phyloP scores from a whole-genome alignment of 2,329 filamentous ascomycete genomes.

The Fusarium dimerum region DNA sequence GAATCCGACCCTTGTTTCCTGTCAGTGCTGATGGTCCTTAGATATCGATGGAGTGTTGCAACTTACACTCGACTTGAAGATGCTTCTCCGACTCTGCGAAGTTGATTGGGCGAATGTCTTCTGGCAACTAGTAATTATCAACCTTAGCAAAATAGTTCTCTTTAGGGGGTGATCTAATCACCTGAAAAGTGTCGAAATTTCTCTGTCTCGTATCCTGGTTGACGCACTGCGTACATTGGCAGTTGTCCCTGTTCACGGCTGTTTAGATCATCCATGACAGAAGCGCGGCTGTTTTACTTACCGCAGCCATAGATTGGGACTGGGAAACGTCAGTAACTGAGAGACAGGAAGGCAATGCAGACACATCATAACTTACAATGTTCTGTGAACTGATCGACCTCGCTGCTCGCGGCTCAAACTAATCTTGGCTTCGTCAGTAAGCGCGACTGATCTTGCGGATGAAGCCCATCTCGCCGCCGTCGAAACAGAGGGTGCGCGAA shows the following conservation, averaged over 20 bases:
- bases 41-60: background rate
- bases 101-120: slow-evolving; percentile 31
- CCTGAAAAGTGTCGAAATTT: slow-evolving; percentile 44
- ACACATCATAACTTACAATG: slow-evolving; percentile 19
- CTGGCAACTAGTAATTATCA: slow-evolving; percentile 30
- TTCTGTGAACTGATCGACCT: slow-evolving; percentile 7
- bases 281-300: slow-evolving; percentile 16
- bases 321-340: slow-evolving; percentile 15
- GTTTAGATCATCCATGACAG: slow-evolving; percentile 9
- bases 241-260: slow-evolving; percentile 39
- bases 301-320: slow-evolving; percentile 33
- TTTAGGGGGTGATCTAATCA: slow-evolving; percentile 15
- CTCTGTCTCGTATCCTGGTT: slow-evolving; percentile 45
- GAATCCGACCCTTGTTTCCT: slow-evolving; percentile 60
- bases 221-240: slow-evolving; percentile 43
- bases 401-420: slow-evolving; percentile 10
- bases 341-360: background rate
- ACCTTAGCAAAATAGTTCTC: background rate
- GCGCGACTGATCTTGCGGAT: slow-evolving; percentile 10
- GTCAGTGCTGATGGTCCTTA: too few species aligned
- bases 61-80: slow-evolving; percentile 38
- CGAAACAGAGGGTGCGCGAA: slow-evolving; percentile 1
- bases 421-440: slow-evolving; percentile 16
- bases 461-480: slow-evolving; percentile 12
- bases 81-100: slow-evolving; percentile 30